phyloP scores from a whole-genome alignment of 1,284 basidiomycete species.

The Leccinum subfulvum region DNA sequence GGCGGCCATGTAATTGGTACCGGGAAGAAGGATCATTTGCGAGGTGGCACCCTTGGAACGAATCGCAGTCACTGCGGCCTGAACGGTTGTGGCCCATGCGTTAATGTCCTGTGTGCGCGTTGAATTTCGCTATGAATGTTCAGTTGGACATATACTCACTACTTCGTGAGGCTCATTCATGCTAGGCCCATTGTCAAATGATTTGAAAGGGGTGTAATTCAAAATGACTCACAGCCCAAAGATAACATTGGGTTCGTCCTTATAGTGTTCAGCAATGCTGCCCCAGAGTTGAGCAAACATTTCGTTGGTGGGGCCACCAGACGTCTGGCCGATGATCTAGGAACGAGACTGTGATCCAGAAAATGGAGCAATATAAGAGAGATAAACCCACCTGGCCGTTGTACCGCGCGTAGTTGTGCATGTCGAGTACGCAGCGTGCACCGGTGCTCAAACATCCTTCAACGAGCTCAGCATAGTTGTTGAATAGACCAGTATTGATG shows the following conservation, averaged over 20 bases:
- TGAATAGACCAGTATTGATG: constrained; percentile 46
- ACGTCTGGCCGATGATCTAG: constrained; percentile 51
- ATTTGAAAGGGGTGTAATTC: not conserved
- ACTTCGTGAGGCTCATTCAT: constrained; percentile 60
- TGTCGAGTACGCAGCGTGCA: constrained; percentile 53
- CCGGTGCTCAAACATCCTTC: constrained; percentile 43
- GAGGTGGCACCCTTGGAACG: constrained; percentile 44
- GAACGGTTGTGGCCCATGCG: constrained; percentile 37
- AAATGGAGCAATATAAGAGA: not conserved
- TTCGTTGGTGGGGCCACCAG: constrained; percentile 54
- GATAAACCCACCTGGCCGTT: constrained; percentile 37
- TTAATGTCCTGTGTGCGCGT: constrained; percentile 34
- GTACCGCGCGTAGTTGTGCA: constrained; percentile 60
- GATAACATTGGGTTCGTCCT: constrained; percentile 48
- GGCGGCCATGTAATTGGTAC: constrained; percentile 52
- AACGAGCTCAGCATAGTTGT: constrained; percentile 51
- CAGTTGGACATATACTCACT: constrained; percentile 9
- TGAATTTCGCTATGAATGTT: not conserved
- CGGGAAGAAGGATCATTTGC: constrained; percentile 55
- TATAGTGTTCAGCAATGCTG: constrained; percentile 51
- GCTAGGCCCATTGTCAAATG: constrained; percentile 25
- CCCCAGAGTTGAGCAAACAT: constrained; percentile 56
- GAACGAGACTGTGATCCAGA: not conserved
- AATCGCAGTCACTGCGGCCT: constrained; percentile 56
- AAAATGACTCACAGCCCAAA: constrained; percentile 47